Evolutionary conservation across 306 rosid species (phyloP), one percentile per base, ranked within the genome.

Genomic region (Malus asiatica): DNA sequence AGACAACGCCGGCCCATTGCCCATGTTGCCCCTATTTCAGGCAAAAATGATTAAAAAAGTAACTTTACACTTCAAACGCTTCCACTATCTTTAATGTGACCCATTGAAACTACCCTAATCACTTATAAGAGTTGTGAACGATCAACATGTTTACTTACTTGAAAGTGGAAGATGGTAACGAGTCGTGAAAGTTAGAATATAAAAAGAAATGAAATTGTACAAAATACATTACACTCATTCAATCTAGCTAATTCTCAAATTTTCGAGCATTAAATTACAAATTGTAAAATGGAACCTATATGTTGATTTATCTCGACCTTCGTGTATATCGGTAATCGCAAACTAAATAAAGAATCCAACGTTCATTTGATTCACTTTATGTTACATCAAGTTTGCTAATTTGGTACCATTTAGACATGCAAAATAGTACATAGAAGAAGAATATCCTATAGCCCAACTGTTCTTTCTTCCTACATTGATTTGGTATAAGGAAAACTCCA

Each of bases 281-380:
- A 16, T 15, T 15, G 3, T 51, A 51, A 15, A 1, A 8, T 51
- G 8, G 0, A 51, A 51, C 7, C 8, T 0, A 16, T 0, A 51
- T 51, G 19, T 51, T 51, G 20, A 1, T 15, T 48, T 51, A 51
- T 51, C 55, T 38, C 10, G 9, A 38, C 18, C 55, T 16, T 51
- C 1, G 3, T 16, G 8, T 51, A 3, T 51, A 51, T 51, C 1
- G 10, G 3, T 42, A 42, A 42, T 9, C 12, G 11, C 45, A 42
- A 42, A 42, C 3, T 12, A 42, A 42, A 42, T 42, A 2, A 9
- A 42, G 3, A 40, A 42, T 42, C 45, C 45, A 42, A 42, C 12
- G 12, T 42, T 9, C 12, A 9, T 42, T 42, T 42, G 45, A 42
- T 9, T 42, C 45, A 42, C 45, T 42, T 42, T 10, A 42, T 38